These are phyloP conservation scores for Magnusiomyces sp. DNA, from an alignment of 1,139 yeast species.

Conservation along the genomic window DNA sequence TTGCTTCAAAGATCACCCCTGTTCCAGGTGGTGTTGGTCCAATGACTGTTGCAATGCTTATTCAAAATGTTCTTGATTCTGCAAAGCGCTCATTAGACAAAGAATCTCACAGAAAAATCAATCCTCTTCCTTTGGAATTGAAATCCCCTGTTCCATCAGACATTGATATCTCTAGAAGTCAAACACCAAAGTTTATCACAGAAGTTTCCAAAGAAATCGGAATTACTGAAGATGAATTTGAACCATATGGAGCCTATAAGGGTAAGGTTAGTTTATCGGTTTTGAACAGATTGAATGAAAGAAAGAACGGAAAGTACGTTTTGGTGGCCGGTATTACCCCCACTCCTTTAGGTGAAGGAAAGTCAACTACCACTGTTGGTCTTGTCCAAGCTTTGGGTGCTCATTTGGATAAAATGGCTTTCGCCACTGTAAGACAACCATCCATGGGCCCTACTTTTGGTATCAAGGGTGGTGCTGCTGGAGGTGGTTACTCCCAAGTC, in stretches of 20 bases:
- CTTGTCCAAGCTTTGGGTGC: slow-evolving; percentile 95
- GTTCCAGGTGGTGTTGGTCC: slow-evolving; percentile 99
- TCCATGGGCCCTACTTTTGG: slow-evolving; percentile 99
- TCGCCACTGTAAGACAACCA: slow-evolving; percentile 97
- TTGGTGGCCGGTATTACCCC: slow-evolving; percentile 97
- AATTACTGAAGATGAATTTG: slow-evolving; percentile 71
- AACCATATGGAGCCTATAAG: slow-evolving; percentile 85
- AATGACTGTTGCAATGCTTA: slow-evolving; percentile 95
- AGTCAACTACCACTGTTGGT: slow-evolving; percentile 95
- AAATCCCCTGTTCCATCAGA: slow-evolving; percentile 87
- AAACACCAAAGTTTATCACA: slow-evolving; percentile 75
- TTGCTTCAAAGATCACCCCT: slow-evolving; percentile 78
- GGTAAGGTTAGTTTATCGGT: slow-evolving; percentile 79
- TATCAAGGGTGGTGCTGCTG: slow-evolving; percentile 99
- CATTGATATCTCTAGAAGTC: slow-evolving; percentile 84
- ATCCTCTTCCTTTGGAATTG: slow-evolving; percentile 58
- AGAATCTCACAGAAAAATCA: slow-evolving; percentile 28
- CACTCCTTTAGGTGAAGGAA: slow-evolving; percentile 97
- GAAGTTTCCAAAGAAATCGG: slow-evolving; percentile 83
- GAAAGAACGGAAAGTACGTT: slow-evolving; percentile 78
- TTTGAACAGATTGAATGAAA: slow-evolving; percentile 60
- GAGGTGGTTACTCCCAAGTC: slow-evolving; percentile 98
- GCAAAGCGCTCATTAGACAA: slow-evolving; percentile 46
- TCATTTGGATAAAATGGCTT: slow-evolving; percentile 73
- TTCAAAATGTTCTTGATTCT: slow-evolving; percentile 77